phyloP scores from a whole-genome alignment of 106 monocot species.

The Dendrobium nobile region DNA sequence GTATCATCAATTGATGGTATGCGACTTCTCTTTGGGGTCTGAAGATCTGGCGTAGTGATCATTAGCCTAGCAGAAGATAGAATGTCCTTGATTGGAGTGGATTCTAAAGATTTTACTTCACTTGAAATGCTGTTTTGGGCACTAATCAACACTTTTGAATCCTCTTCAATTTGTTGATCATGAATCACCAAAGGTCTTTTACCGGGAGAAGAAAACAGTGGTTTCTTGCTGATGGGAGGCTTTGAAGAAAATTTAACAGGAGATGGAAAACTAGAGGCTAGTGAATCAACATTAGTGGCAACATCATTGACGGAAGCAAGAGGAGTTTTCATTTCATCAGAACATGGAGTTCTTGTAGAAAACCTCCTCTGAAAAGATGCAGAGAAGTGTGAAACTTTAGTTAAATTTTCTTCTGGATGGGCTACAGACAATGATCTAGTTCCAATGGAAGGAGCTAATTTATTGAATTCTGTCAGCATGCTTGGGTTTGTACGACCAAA shows the following conservation, averaged over 20 bases:
- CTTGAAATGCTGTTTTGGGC: background rate
- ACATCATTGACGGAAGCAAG: constrained; percentile 9
- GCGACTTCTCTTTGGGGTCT: constrained; percentile 37
- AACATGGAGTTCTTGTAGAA: constrained; percentile 19
- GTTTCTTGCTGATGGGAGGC: constrained; percentile 12
- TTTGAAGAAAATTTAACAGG: constrained; percentile 13
- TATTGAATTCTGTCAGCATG: background rate
- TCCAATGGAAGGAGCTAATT: background rate
- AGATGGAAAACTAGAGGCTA: constrained; percentile 8
- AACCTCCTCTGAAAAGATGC: constrained; percentile 45
- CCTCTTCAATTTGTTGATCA: background rate
- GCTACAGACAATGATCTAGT: background rate
- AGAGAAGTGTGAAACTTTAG: constrained; percentile 41
- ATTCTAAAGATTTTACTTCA: constrained; percentile 15
- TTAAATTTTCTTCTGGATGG: constrained; percentile 11
- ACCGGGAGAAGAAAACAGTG: constrained; percentile 12
- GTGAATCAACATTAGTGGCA: constrained; percentile 11
- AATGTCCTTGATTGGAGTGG: constrained; percentile 46
- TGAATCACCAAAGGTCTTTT: background rate
- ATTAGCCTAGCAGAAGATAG: constrained; percentile 42
- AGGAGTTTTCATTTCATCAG: constrained; percentile 21
- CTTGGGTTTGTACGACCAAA: constrained; percentile 26
- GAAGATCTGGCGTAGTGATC: constrained; percentile 62
- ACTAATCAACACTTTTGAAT: background rate
- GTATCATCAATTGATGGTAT: constrained; percentile 12